Conservation (phyloP, 352 stramenopile genomes). For the Globisporangium cystogenes region DNA sequence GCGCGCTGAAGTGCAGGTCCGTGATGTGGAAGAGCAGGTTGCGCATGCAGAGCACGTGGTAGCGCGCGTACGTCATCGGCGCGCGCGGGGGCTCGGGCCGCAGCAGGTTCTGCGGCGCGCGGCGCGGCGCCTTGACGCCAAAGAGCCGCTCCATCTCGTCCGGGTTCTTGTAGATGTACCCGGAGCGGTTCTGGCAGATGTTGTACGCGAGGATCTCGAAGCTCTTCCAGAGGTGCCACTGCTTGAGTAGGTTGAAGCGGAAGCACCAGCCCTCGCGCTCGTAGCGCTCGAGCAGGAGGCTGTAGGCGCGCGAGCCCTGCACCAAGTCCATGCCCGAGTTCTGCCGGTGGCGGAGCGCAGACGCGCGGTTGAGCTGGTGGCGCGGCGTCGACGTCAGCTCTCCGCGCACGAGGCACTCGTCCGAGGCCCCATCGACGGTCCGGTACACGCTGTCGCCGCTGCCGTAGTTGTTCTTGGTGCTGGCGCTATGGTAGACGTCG, state of each 20-base stretch:
- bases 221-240: slow-evolving; percentile 85
- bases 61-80: slow-evolving; percentile 62
- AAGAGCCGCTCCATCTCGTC: slow-evolving; percentile 80
- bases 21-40: slow-evolving; percentile 82
- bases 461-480: slow-evolving; percentile 8
- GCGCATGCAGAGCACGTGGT: slow-evolving; percentile 81
- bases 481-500: slow-evolving; percentile 16
- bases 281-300: slow-evolving; percentile 66
- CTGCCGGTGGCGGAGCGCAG: slow-evolving; percentile 28
- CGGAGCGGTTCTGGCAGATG: slow-evolving; percentile 80
- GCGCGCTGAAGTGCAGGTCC: slow-evolving; percentile 70
- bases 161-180: slow-evolving; percentile 89
- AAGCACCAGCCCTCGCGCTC: slow-evolving; percentile 78
- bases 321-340: slow-evolving; percentile 78
- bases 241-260: slow-evolving; percentile 71
- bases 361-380: slow-evolving; percentile 11
- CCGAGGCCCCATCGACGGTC: slow-evolving; percentile 18
- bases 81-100: slow-evolving; percentile 20
- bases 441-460: slow-evolving; percentile 8
- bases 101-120: slow-evolving; percentile 5
- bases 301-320: slow-evolving; percentile 64
- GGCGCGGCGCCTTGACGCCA: slow-evolving; percentile 23
- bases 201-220: slow-evolving; percentile 88
- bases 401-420: slow-evolving; percentile 16
- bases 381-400: slow-evolving; percentile 3